These are phyloP conservation scores for Leucosporidium yakuticum DNA, from an alignment of 768 basidiomycete genomes.

Conservation along the genomic window DNA sequence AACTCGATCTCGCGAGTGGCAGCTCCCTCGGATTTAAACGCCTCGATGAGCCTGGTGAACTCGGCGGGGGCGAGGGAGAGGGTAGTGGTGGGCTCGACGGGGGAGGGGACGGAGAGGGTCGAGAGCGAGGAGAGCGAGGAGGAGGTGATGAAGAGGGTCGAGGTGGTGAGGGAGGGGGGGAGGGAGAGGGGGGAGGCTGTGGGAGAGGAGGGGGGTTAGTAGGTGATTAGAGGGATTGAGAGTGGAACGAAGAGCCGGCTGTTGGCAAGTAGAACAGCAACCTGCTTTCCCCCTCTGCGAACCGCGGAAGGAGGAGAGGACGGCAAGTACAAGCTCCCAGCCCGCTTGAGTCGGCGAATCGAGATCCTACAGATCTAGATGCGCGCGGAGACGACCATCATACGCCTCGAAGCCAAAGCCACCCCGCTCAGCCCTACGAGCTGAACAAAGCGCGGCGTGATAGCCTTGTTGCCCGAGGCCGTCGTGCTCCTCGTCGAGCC, in stretches of 20 bases:
- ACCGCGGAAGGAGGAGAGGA: no score
- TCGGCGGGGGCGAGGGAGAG: slow-evolving; percentile 28
- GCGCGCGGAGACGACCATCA: no score
- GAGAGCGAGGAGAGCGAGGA: slow-evolving; percentile 40
- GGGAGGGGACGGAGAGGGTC: slow-evolving; percentile 50
- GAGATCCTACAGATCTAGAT: no score
- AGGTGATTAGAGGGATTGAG: neutral
- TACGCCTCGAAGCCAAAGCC: no score
- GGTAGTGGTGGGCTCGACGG: slow-evolving; percentile 46
- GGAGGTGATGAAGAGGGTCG: slow-evolving; percentile 31
- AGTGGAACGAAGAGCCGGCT: neutral
- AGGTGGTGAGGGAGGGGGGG: slow-evolving; percentile 35
- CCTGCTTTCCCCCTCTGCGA: no score
- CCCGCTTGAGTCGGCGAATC: no score
- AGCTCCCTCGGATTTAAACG: slow-evolving; percentile 85
- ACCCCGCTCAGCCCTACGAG: no score
- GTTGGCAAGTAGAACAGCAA: no score
- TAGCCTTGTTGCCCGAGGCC: no score
- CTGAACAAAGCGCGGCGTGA: no score
- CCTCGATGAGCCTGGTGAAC: slow-evolving; percentile 69
- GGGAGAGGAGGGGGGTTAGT: neutral
- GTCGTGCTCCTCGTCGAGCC: no score
- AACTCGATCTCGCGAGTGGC: slow-evolving; percentile 96
- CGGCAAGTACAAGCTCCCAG: no score
- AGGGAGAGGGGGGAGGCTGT: slow-evolving; percentile 37